Base-by-base conservation (phyloP, 2,329 filamentous ascomycete genomes). In the Venturia pyrina region DNA sequence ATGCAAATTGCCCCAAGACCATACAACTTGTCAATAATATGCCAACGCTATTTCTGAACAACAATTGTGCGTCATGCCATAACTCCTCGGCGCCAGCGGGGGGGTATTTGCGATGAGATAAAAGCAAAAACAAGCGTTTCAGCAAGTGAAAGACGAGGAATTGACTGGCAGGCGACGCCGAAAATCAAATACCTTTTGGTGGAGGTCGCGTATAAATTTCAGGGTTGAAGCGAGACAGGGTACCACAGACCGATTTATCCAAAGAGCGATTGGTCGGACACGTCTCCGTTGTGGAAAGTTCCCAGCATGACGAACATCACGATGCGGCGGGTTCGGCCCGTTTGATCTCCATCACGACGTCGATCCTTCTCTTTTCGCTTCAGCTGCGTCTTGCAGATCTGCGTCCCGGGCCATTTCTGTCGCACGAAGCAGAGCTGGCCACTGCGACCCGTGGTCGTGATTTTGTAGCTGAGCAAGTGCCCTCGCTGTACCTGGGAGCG, bases 321-420 rank as follows among this genome's bases (percentile, higher is more conserved):
- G 24, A n/a, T 7, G 17, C 21, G 1, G n/a, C 13, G 60, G 60
- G 19, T 44, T 48, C 60, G 37, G 37, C 37, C 41, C 28, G 53
- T 37, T 21, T 37, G 17, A 3, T 37, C 28, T 37, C 32, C 53
- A 6, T 37, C 32, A 56, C 53, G 28, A 59, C 32, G 32, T 62
- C n/a, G 44, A 62, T 62, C 60, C n/a, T 59, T 59, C 53, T 59
- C 53, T 37, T 37, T 59, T 59, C 17, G 53, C 11, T n/a, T 59
- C 57, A 21, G 56, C 59, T 8, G 37, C 59, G 43, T 66, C 61
- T 28, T 64, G 28, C 10, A 64, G 28, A 24, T 77, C 73, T 56
- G 70, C 74, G 40, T 72, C 73, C 66, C 74, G 70, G 5, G 75
- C 73, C 48, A 78, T 43, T 65, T 78, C 76, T 11, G 75, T 72